Evolutionary conservation across 2,329 filamentous ascomycete genomes (phyloP).

Genomic region (Stachybotrys chartarum): DNA sequence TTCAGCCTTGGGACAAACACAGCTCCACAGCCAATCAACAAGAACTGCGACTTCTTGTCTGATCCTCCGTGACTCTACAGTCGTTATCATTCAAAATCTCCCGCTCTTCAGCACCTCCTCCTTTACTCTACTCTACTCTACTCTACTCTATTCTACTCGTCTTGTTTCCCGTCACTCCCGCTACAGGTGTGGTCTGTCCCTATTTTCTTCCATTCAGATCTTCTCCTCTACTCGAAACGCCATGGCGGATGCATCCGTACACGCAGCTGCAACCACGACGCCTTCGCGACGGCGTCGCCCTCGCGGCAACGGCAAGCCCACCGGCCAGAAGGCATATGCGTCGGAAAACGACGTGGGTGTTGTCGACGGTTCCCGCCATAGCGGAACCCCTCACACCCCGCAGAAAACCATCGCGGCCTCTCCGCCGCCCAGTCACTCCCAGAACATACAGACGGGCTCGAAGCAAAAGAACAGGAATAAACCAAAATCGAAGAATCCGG

Average conservation of each 20-base stretch:
- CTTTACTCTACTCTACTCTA: too few species aligned
- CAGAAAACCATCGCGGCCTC: constrained; percentile 32
- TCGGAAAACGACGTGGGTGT: constrained; percentile 46
- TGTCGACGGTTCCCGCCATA: constrained; percentile 15
- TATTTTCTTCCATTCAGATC: neutral
- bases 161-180: too few species aligned
- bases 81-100: neutral
- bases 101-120: too few species aligned
- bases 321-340: constrained; percentile 47
- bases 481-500: constrained; percentile 21
- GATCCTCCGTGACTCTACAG: neutral
- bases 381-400: constrained; percentile 34
- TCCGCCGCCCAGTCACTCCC: constrained; percentile 16
- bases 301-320: constrained; percentile 31
- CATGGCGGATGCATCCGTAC: constrained; percentile 24
- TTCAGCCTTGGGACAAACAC: neutral
- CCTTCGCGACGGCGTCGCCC: constrained; percentile 29
- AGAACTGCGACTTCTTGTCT: neutral
- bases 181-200: too few species aligned
- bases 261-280: constrained; percentile 24
- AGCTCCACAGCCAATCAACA: neutral
- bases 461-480: constrained; percentile 24
- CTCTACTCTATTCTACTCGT: too few species aligned
- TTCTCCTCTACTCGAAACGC: constrained; percentile 8
- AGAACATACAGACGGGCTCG: constrained; percentile 16